Evolutionary conservation across 179 eudicot species (phyloP), one percentile per base, ranked within the genome.

Genomic region (Actinidia arguta): DNA sequence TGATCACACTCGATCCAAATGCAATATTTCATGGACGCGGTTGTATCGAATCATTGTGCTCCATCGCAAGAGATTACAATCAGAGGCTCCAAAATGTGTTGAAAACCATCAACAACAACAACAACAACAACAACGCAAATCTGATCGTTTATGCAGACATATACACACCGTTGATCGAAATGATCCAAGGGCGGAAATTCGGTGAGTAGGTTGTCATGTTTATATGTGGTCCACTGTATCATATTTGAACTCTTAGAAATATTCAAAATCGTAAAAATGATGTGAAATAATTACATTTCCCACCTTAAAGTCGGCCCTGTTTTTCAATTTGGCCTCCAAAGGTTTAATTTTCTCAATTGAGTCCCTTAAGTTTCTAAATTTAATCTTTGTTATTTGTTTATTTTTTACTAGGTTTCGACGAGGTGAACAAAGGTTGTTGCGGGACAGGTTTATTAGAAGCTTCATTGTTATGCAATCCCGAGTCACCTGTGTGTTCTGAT

Each of bases 401-500:
- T 56, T 13, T 48, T 6, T 82, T 12, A n/a, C n/a, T 67, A 93
- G 97, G 90, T 7, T 86, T 93, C 73, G 88, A 90, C 8, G 80
- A 81, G 73, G 89, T 83, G 46, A 69, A 36, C 20, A 68, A 27
- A 47, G 97, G 94, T 13, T 93, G 97, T 75, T 93, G 97, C 51
- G 94, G 95, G 51, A 92, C 91, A 24, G 97, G 95, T 13, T 64
- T 88, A 14, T 0, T 91, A 3, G 97, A 93, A 69, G 77, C 83
- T 4, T 71, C 83, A 3, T 27, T 81, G 47, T 78, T 85, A 11
- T 93, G 97, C 85, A 92, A 88, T 68, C 58, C 85, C 13, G 48
- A 66, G 3, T 83, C 93, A 17, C 44, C 69, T 4, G 81, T 85
- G n/a, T 93, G 95, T 83, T 27, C 84, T 13, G 89, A 91, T 80